Evolutionary conservation across 129 eudicot genomes (phyloP).

Genomic region (Erigeron canadensis): DNA sequence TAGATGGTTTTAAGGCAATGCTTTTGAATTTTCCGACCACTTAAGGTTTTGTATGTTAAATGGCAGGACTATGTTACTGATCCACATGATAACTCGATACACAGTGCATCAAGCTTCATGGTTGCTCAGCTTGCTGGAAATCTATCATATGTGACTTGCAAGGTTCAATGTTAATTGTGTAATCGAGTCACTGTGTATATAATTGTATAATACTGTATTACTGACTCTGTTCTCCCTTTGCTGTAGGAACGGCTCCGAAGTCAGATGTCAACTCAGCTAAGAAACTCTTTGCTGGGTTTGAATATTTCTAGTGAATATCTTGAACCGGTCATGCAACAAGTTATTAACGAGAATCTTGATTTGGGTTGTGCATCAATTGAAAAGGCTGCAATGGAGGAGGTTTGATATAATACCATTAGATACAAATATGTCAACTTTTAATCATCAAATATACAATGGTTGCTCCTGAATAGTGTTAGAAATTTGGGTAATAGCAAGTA

Average conservation of each 20-base stretch:
- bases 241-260: slow-evolving; percentile 58
- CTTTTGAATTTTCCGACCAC: slow-evolving; percentile 5
- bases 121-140: slow-evolving; percentile 66
- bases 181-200: neutral
- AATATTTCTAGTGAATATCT: slow-evolving; percentile 38
- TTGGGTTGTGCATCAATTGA: slow-evolving; percentile 67
- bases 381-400: slow-evolving; percentile 68
- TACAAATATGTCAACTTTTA: neutral
- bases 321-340: slow-evolving; percentile 34
- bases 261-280: slow-evolving; percentile 45
- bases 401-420: slow-evolving; percentile 1
- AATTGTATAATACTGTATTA: neutral
- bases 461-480: neutral
- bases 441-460: neutral
- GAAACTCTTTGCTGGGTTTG: slow-evolving; percentile 38
- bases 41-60: neutral
- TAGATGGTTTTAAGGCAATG: slow-evolving; percentile 1
- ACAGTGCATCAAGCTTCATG: slow-evolving; percentile 55
- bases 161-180: slow-evolving; percentile 38
- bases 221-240: neutral
- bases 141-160: slow-evolving; percentile 64
- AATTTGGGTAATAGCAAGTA: no score
- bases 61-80: slow-evolving; percentile 61
- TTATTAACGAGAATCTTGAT: slow-evolving; percentile 58
- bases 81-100: slow-evolving; percentile 49